These are phyloP conservation scores for Serendipita sp. DNA, from an alignment of 768 basidiomycete genomes.

Conservation along the genomic window DNA sequence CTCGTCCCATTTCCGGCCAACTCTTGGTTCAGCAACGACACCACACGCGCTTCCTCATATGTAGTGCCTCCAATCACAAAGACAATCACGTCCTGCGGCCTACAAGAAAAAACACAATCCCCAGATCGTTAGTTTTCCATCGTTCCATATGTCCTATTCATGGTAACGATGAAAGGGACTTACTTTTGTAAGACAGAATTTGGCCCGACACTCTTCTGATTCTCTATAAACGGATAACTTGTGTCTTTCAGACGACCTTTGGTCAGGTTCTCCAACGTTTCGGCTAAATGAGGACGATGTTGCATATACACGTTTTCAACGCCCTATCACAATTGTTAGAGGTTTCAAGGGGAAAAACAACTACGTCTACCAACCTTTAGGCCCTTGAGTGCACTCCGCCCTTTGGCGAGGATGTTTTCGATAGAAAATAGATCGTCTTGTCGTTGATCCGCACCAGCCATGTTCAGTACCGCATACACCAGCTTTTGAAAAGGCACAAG, in stretches of 20 bases:
- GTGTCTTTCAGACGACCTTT: slow-evolving; percentile 75
- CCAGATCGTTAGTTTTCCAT: too few relatives aligned
- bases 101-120: slow-evolving; percentile 19
- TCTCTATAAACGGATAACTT: slow-evolving; percentile 79
- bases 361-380: slow-evolving; percentile 46
- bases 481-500: too few relatives aligned
- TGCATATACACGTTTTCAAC: slow-evolving; percentile 99
- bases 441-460: slow-evolving; percentile 88
- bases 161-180: slow-evolving; percentile 10
- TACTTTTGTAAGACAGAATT: slow-evolving; percentile 62
- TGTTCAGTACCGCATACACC: slow-evolving; percentile 83
- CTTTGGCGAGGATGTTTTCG: slow-evolving; percentile 85
- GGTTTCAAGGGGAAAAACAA: neutral
- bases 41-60: slow-evolving; percentile 81
- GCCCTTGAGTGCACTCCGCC: slow-evolving; percentile 87
- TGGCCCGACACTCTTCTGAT: slow-evolving; percentile 28
- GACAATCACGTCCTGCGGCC: slow-evolving; percentile 90
- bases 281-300: slow-evolving; percentile 81
- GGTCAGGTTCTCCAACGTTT: slow-evolving; percentile 80
- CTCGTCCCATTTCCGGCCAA: slow-evolving; percentile 14
- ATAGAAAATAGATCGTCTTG: slow-evolving; percentile 96
- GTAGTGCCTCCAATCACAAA: slow-evolving; percentile 96
- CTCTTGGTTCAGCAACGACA: slow-evolving; percentile 80
- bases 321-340: slow-evolving; percentile 34
- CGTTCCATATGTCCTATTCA: neutral